phyloP scores from a whole-genome alignment of 2,329 filamentous ascomycete species.

The Blastomyces silverae region DNA sequence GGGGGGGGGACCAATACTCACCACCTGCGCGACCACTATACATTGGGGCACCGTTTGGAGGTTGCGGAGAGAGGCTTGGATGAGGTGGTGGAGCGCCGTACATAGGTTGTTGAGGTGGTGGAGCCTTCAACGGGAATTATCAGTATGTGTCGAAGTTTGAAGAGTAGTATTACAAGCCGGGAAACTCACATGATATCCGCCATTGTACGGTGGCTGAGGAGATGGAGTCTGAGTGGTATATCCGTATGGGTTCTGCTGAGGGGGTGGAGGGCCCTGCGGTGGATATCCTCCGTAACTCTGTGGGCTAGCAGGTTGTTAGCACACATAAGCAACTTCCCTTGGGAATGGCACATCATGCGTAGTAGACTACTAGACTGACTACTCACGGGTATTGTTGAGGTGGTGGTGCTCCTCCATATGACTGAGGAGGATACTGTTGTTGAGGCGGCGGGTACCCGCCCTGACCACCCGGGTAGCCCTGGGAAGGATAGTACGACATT shows the following conservation, averaged over 20 bases:
- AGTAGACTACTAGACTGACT: no score
- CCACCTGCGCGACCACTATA: slow-evolving; percentile 39
- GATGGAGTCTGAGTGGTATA: slow-evolving; percentile 42
- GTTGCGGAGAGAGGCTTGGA: slow-evolving; percentile 31
- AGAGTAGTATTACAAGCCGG: background rate
- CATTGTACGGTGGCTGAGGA: slow-evolving; percentile 30
- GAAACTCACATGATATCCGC: slow-evolving; percentile 35
- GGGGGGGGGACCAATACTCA: slow-evolving; percentile 20
- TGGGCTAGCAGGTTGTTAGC: slow-evolving; percentile 11
- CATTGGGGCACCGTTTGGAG: slow-evolving; percentile 33
- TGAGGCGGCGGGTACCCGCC: slow-evolving; percentile 48
- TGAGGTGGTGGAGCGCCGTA: slow-evolving; percentile 28
- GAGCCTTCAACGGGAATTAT: slow-evolving; percentile 10
- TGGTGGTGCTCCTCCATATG: slow-evolving; percentile 31
- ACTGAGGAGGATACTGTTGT: slow-evolving; percentile 31
- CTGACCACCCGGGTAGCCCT: slow-evolving; percentile 49
- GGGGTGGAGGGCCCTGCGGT: slow-evolving; percentile 31
- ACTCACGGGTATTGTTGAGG: slow-evolving; percentile 39
- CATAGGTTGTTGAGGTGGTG: slow-evolving; percentile 11
- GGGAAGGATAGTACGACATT: slow-evolving; percentile 60
- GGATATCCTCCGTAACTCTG: slow-evolving; percentile 18
- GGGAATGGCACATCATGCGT: slow-evolving; percentile 2
- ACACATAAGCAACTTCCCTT: background rate
- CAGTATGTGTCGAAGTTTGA: background rate
- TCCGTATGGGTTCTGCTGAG: slow-evolving; percentile 34